Conservation (phyloP, 805 yeast genomes). For the Metschnikowia amazonensis region DNA sequence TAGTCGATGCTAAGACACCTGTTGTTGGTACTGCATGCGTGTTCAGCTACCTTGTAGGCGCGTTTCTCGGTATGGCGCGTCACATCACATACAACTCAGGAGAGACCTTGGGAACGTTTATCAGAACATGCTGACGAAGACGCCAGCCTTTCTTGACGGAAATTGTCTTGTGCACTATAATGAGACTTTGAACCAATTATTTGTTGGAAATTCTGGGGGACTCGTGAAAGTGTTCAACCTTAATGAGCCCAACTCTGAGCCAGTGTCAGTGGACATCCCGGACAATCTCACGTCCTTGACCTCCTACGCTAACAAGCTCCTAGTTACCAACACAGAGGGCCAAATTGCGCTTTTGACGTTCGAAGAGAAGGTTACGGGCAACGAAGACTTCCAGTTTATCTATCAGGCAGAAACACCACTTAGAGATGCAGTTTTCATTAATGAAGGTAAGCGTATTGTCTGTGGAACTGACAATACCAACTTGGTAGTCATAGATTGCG, state of each 20-base stretch:
- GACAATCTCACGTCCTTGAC: constrained; percentile 45
- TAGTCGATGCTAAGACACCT: no score
- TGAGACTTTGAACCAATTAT: constrained; percentile 28
- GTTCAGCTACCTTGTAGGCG: neutral
- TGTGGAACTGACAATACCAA: constrained; percentile 69
- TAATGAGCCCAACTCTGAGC: constrained; percentile 53
- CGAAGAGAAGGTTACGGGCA: constrained; percentile 6
- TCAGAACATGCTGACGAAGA: constrained; percentile 16
- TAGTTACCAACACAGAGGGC: constrained; percentile 42
- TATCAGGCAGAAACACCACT: constrained; percentile 45
- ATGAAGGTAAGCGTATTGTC: constrained; percentile 54
- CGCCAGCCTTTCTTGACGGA: constrained; percentile 42
- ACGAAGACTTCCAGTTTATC: constrained; percentile 39
- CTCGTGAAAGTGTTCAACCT: constrained; percentile 49
- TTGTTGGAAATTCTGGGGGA: constrained; percentile 54
- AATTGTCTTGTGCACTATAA: constrained; percentile 31
- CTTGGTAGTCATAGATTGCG: constrained; percentile 43
- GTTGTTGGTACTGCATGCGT: neutral
- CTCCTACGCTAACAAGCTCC: constrained; percentile 18
- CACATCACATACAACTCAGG: neutral
- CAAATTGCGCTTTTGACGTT: constrained; percentile 23
- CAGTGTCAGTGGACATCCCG: constrained; percentile 51
- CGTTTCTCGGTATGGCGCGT: constrained; percentile 4
- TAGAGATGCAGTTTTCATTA: constrained; percentile 54
- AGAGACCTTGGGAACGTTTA: neutral